These are phyloP conservation scores for Artemisia tridentata DNA, from an alignment of 129 eudicot species.

Conservation along the genomic window DNA sequence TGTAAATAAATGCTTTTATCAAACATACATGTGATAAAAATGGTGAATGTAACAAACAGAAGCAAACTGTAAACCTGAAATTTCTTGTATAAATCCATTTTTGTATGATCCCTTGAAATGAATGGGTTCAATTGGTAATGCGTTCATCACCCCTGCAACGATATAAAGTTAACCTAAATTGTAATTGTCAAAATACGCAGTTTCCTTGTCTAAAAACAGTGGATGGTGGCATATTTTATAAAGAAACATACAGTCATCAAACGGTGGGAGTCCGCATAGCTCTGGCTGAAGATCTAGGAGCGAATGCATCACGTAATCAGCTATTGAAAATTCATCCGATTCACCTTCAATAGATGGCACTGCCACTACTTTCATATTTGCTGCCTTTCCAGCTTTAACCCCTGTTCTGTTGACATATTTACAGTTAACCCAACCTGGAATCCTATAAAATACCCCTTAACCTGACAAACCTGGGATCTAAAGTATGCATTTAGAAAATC, in stretches of 20 bases:
- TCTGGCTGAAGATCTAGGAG: constrained; percentile 77
- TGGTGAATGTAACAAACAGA: background rate
- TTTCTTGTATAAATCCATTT: constrained; percentile 45
- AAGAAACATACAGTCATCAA: constrained; percentile 57
- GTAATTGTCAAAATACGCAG: too few species aligned
- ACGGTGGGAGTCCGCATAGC: constrained; percentile 75
- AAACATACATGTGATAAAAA: constrained; percentile 10
- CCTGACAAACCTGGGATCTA: too few species aligned
- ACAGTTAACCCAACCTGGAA: background rate
- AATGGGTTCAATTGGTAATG: constrained; percentile 71
- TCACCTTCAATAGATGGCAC: constrained; percentile 65
- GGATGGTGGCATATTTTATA: constrained; percentile 1
- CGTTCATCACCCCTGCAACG: constrained; percentile 63
- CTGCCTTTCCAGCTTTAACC: constrained; percentile 82
- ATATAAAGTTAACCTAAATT: background rate
- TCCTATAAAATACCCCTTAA: too few species aligned
- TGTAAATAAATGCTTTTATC: background rate
- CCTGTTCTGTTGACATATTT: constrained; percentile 50
- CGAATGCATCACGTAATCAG: constrained; percentile 70
- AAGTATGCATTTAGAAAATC: too few species aligned
- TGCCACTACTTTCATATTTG: constrained; percentile 82
- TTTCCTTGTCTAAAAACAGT: background rate
- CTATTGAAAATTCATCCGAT: constrained; percentile 50
- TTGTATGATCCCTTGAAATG: constrained; percentile 41
- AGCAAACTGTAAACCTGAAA: constrained; percentile 45